These are phyloP conservation scores for Huntiella moniliformis DNA, from an alignment of 2,329 filamentous ascomycete species.

Conservation along the genomic window DNA sequence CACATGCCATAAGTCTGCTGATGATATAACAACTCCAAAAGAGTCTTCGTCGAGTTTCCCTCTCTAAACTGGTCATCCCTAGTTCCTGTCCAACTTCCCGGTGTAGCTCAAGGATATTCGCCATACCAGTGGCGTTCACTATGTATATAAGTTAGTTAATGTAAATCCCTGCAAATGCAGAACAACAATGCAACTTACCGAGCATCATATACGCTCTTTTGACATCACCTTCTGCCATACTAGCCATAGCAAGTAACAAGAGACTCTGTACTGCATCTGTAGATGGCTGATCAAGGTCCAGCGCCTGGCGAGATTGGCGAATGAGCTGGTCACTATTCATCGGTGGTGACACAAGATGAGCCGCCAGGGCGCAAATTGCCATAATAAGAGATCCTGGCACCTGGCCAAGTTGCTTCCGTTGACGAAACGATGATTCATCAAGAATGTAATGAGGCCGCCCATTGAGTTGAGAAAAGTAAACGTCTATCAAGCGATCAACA, in stretches of 20 bases:
- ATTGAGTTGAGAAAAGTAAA: constrained; percentile 63
- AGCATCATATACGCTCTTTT: constrained; percentile 79
- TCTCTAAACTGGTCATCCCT: constrained; percentile 26
- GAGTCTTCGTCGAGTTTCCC: constrained; percentile 58
- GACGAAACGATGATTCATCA: constrained; percentile 56
- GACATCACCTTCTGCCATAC: constrained; percentile 57
- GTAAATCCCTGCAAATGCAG: background rate
- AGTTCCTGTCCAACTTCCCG: constrained; percentile 48
- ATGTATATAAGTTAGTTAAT: constrained; percentile 18
- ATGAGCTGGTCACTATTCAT: constrained; percentile 29
- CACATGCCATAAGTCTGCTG: constrained; percentile 66
- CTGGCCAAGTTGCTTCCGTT: constrained; percentile 50
- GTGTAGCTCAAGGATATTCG: constrained; percentile 62
- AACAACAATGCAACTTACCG: constrained; percentile 30
- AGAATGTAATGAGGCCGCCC: constrained; percentile 68
- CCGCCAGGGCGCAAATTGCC: constrained; percentile 42
- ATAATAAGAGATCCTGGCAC: constrained; percentile 36
- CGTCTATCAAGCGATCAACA: constrained; percentile 49
- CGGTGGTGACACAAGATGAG: constrained; percentile 28
- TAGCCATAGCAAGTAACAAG: constrained; percentile 56
- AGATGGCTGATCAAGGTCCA: constrained; percentile 66
- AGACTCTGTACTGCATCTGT: constrained; percentile 61
- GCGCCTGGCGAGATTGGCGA: constrained; percentile 44
- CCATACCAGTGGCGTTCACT: constrained; percentile 68
- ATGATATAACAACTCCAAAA: constrained; percentile 84